Percentiles rank a stretch among this genome's conserved stretches.
Conservation (phyloP, 2,329 filamentous ascomycete species). For the Akanthomyces uredinophilus region DNA sequence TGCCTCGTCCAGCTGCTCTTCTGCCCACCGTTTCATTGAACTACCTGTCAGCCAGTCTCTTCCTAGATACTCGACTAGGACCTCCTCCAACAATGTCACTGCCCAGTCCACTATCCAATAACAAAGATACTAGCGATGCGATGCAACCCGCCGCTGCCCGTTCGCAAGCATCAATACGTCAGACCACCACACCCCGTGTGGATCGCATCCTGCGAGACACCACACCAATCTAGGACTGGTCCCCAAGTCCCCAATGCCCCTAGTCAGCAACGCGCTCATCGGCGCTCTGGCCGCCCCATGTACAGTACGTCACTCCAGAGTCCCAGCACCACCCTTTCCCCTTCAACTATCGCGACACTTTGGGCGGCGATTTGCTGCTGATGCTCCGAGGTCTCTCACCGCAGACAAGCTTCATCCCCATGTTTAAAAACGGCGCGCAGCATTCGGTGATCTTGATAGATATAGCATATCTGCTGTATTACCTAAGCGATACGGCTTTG, state of each 20-base stretch:
- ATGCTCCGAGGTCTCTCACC: background rate
- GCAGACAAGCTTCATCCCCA: background rate
- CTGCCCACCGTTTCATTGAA: background rate
- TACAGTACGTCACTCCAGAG: background rate
- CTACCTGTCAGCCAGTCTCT: background rate
- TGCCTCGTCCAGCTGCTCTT: background rate
- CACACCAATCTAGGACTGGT: too few species aligned
- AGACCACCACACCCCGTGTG: background rate
- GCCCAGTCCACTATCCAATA: background rate
- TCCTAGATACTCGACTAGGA: background rate
- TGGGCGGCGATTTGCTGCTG: background rate
- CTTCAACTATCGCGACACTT: too few species aligned
- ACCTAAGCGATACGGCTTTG: background rate
- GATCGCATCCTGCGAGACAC: background rate
- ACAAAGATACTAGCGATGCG: background rate
- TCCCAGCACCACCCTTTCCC: background rate
- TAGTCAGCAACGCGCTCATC: background rate
- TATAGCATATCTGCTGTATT: background rate
- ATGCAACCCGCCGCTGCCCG: background rate
- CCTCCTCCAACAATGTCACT: background rate
- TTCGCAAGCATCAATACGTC: background rate
- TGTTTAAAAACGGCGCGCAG: background rate
- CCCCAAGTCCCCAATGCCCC: background rate
- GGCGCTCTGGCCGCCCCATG: conserved; percentile 1
- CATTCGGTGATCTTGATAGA: too few species aligned